These are phyloP conservation scores for Globisporangium barbulae DNA, from an alignment of 352 stramenopile genomes.

Conservation along the genomic window DNA sequence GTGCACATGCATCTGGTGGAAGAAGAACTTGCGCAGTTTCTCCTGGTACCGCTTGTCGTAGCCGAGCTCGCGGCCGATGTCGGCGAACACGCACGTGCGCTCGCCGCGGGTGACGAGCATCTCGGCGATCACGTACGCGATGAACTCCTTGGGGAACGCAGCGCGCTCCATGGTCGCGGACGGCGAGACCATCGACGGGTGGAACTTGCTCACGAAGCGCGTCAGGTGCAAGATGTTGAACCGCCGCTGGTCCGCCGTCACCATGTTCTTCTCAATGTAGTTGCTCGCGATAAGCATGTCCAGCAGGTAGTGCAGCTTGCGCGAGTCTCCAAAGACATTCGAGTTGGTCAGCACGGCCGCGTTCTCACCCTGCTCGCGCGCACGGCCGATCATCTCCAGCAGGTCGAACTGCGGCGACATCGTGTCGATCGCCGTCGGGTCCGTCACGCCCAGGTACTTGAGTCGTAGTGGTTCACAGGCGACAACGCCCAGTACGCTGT, in stretches of 20 bases:
- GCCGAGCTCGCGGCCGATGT: conserved; percentile 78
- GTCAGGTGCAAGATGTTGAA: conserved; percentile 84
- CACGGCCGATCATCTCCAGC: conserved; percentile 71
- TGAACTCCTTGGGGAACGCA: conserved; percentile 54
- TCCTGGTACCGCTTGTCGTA: conserved; percentile 78
- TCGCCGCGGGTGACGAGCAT: conserved; percentile 65
- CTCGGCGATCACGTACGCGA: conserved; percentile 57
- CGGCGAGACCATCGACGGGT: conserved; percentile 65
- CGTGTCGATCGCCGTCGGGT: conserved; percentile 49
- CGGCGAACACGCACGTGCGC: conserved; percentile 76
- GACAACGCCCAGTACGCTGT: conserved; percentile 65
- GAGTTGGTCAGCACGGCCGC: conserved; percentile 52
- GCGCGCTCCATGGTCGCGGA: conserved; percentile 49
- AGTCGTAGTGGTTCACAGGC: conserved; percentile 63
- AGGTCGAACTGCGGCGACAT: conserved; percentile 72
- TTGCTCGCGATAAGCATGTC: conserved; percentile 64
- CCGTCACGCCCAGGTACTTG: conserved; percentile 62
- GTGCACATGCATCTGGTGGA: conserved; percentile 61
- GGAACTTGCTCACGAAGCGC: conserved; percentile 59
- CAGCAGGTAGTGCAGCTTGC: conserved; percentile 80
- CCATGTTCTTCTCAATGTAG: conserved; percentile 75
- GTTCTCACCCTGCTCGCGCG: conserved; percentile 56
- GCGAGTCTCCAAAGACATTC: conserved; percentile 59
- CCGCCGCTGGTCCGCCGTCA: conserved; percentile 55
- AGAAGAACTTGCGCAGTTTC: conserved; percentile 80